Conservation (phyloP, 305 asterid species). For the Solanum hybrid region DNA sequence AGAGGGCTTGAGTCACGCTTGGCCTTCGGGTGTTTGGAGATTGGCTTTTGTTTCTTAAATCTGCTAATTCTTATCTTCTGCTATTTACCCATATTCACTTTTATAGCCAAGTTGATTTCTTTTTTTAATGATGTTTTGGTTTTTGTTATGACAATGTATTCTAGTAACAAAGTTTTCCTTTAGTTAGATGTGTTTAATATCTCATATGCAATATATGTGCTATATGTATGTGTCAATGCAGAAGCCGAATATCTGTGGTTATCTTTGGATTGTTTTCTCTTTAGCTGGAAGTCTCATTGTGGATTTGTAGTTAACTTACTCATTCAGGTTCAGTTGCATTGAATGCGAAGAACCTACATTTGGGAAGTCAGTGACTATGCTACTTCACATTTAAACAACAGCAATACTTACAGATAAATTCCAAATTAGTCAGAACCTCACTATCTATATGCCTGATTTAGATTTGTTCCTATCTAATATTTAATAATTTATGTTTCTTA, state of each 20-base stretch:
- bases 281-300: not conserved
- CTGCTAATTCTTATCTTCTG: not conserved
- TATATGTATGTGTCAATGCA: not conserved
- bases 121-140: not conserved
- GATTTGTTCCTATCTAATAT: not conserved
- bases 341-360: not conserved
- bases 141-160: not conserved
- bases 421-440: not conserved
- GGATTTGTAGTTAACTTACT: not conserved
- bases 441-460: not conserved
- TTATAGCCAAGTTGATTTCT: not conserved
- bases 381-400: not conserved
- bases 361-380: not conserved
- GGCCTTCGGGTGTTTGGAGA: not conserved
- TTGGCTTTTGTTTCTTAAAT: not conserved
- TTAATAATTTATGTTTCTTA: not conserved
- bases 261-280: not conserved
- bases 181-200: not conserved
- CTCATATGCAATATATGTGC: not conserved
- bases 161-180: not conserved
- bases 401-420: not conserved
- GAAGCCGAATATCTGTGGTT: not conserved
- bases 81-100: not conserved
- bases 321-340: not conserved
- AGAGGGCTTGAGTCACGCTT: not conserved